phyloP scores from a whole-genome alignment of 2,329 filamentous ascomycete genomes.

The Ceratocystiopsis minuta region DNA sequence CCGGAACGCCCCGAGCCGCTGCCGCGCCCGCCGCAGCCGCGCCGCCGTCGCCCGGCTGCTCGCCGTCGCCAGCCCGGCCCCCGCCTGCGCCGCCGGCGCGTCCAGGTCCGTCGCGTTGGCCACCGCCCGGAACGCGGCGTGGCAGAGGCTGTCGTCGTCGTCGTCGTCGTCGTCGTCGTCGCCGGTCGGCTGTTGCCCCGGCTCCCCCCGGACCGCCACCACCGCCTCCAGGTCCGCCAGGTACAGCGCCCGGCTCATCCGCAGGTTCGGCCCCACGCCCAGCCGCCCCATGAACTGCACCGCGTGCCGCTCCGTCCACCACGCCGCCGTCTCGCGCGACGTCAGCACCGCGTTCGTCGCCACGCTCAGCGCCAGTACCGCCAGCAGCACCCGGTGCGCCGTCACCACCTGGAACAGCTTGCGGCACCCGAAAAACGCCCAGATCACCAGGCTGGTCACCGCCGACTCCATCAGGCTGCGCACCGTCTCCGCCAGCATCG shows the following conservation, averaged over 20 bases:
- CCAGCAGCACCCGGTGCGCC: conserved; percentile 57
- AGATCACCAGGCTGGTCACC: conserved; percentile 59
- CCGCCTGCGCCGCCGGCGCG: conserved; percentile 34
- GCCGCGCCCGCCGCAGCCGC: conserved; percentile 60
- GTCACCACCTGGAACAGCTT: conserved; percentile 50
- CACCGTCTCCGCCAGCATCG: conserved; percentile 54
- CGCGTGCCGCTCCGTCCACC: conserved; percentile 75
- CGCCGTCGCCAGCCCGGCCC: conserved; percentile 25
- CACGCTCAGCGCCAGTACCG: conserved; percentile 48
- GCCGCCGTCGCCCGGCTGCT: conserved; percentile 37
- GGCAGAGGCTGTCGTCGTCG: conserved; percentile 13
- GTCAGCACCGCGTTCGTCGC: conserved; percentile 59
- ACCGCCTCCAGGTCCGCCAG: conserved; percentile 61
- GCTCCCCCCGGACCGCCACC: conserved; percentile 18
- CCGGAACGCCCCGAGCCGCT: conserved; percentile 65
- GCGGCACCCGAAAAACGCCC: conserved; percentile 47
- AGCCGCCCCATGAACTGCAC: conserved; percentile 64
- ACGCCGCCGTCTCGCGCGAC: conserved; percentile 52
- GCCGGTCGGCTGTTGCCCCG: neutral
- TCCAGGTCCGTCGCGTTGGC: conserved; percentile 40
- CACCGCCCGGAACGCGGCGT: conserved; percentile 42
- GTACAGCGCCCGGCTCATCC: conserved; percentile 77
- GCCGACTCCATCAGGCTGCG: conserved; percentile 60
- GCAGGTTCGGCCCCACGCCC: conserved; percentile 58
- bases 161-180: too few species aligned